Evolutionary conservation across 495 filamentous ascomycete species (phyloP).

Genomic region (Penicillium angulare): DNA sequence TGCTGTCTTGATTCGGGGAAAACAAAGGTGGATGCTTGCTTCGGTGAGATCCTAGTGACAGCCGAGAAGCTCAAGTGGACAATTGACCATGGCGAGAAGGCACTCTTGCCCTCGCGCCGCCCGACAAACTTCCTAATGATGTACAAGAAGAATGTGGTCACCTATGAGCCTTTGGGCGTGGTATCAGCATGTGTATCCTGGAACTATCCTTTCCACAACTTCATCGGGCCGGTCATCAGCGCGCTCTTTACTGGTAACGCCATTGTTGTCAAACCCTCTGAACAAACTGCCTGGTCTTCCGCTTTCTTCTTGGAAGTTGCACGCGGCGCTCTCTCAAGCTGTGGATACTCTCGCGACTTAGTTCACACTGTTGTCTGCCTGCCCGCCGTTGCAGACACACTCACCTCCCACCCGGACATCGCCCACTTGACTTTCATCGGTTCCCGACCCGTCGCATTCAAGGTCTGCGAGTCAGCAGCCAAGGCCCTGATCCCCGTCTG

Average conservation of each 20-base stretch:
- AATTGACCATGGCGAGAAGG: constrained; percentile 83
- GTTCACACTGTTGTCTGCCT: constrained; percentile 86
- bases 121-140: constrained; percentile 88
- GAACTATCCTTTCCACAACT: constrained; percentile 97
- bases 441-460: constrained; percentile 79
- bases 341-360: constrained; percentile 79
- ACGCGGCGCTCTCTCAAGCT: constrained; percentile 72
- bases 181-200: constrained; percentile 91
- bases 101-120: constrained; percentile 66
- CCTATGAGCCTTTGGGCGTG: constrained; percentile 90
- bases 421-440: constrained; percentile 98
- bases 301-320: constrained; percentile 76
- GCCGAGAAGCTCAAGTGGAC: constrained; percentile 94
- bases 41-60: constrained; percentile 93
- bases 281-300: constrained; percentile 90
- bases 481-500: constrained; percentile 79
- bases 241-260: constrained; percentile 91
- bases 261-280: constrained; percentile 87
- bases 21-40: constrained; percentile 86
- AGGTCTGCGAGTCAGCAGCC: constrained; percentile 82
- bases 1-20: constrained; percentile 97
- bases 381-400: constrained; percentile 72
- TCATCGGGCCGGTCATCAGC: constrained; percentile 87
- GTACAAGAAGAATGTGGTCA: constrained; percentile 91
- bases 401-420: constrained; percentile 86